Evolutionary conservation across 805 yeast species (phyloP).

Genomic region (Torulaspora franciscae): DNA sequence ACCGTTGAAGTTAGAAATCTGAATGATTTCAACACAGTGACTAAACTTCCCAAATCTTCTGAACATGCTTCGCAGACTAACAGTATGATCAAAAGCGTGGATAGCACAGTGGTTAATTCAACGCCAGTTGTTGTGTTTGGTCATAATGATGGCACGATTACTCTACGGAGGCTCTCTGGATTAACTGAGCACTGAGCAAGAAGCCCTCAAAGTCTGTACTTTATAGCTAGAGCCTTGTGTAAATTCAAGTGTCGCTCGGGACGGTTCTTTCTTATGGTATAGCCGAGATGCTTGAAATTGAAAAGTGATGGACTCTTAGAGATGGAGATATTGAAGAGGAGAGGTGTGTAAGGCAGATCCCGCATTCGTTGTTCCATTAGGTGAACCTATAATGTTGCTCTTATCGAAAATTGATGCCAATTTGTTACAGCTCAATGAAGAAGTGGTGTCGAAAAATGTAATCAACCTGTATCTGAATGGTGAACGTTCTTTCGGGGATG

Average conservation of each 20-base stretch:
- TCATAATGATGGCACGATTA: constrained; percentile 18
- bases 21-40: constrained; percentile 13
- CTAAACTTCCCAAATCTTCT: constrained; percentile 1
- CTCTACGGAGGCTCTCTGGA: constrained; percentile 13
- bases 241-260: constrained; percentile 3
- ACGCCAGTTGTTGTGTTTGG: constrained; percentile 19
- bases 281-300: background rate
- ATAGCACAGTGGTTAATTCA: constrained; percentile 15
- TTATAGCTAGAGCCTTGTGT: constrained; percentile 1
- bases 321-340: background rate
- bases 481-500: background rate
- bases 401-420: constrained; percentile 30
- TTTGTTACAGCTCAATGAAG: constrained; percentile 20
- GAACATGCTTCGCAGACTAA: background rate
- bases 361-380: background rate
- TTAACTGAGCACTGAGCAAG: background rate
- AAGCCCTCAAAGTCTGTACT: background rate
- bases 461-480: constrained; percentile 20
- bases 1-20: constrained; percentile 26
- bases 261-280: background rate
- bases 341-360: background rate
- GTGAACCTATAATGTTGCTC: constrained; percentile 4
- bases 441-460: constrained; percentile 11
- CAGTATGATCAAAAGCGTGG: constrained; percentile 7
- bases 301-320: background rate